Percentiles rank a stretch among this genome's conserved stretches.
Evolutionary conservation across 768 basidiomycete species (phyloP).

Genomic region (Boletus insuetus): DNA sequence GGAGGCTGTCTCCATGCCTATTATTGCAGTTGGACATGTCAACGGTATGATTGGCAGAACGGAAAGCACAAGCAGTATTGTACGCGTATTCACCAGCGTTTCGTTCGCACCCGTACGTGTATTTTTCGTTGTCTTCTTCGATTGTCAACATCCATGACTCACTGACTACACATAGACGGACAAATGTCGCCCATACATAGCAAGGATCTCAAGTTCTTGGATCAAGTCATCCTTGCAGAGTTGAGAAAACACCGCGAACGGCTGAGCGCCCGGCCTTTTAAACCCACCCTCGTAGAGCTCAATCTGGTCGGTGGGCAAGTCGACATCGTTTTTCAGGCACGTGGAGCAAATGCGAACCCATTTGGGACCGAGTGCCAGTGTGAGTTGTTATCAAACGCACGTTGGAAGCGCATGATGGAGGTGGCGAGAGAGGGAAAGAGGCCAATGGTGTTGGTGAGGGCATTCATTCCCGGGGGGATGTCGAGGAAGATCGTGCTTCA

Average conservation of each 20-base stretch:
- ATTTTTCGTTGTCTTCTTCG: too few species aligned
- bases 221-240: slow-evolving; percentile 25
- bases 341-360: slow-evolving; percentile 19
- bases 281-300: slow-evolving; percentile 25
- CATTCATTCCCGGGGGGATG: slow-evolving; percentile 25
- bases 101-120: slow-evolving; percentile 15
- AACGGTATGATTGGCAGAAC: slow-evolving; percentile 25
- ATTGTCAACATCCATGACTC: not conserved
- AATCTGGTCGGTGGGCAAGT: slow-evolving; percentile 17
- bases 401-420: slow-evolving; percentile 24
- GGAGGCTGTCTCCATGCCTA: slow-evolving; percentile 27
- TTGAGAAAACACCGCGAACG: slow-evolving; percentile 17
- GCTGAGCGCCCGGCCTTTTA: slow-evolving; percentile 11
- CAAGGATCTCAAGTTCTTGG: slow-evolving; percentile 28
- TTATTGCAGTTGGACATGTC: slow-evolving; percentile 27
- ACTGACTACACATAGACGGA: slow-evolving; percentile 9
- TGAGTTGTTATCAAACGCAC: slow-evolving; percentile 18
- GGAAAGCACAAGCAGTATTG: slow-evolving; percentile 31
- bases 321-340: slow-evolving; percentile 19
- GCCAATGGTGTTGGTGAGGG: slow-evolving; percentile 24
- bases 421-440: slow-evolving; percentile 9
- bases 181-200: slow-evolving; percentile 21
- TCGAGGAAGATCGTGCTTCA: slow-evolving; percentile 30
- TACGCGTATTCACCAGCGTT: slow-evolving; percentile 20
- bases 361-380: slow-evolving; percentile 26